Conservation (phyloP, 345 rosid species). For the Salix udensis region DNA sequence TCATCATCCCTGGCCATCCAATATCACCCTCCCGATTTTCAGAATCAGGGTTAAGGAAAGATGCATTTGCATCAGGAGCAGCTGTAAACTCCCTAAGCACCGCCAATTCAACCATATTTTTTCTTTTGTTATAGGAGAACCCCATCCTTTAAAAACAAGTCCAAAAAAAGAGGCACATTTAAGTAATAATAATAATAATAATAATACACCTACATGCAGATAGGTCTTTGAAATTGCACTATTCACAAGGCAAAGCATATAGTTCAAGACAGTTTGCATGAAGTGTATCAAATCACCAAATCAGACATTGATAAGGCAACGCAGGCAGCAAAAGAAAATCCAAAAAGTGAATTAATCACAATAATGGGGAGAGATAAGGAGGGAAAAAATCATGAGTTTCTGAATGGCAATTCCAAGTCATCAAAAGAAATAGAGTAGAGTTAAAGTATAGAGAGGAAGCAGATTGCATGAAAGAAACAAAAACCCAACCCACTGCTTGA, state of each 20-base stretch:
- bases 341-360: neutral
- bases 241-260: neutral
- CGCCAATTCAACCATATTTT: conserved; percentile 91
- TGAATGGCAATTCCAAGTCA: neutral
- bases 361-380: neutral
- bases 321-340: too few relatives aligned
- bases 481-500: neutral
- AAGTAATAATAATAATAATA: conserved; percentile 6
- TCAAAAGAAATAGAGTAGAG: neutral
- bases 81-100: conserved; percentile 83
- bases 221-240: neutral
- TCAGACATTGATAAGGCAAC: too few relatives aligned
- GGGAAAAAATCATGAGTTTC: neutral
- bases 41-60: conserved; percentile 56
- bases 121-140: conserved; percentile 89
- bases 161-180: conserved; percentile 4
- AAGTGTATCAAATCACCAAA: neutral
- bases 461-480: neutral
- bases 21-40: conserved; percentile 81
- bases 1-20: conserved; percentile 99
- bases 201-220: conserved; percentile 11
- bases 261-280: neutral
- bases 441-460: neutral
- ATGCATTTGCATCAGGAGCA: conserved; percentile 51
- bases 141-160: conserved; percentile 66